phyloP scores from a whole-genome alignment of 176 grass and related monocot species.

The Luzula sylvatica region DNA sequence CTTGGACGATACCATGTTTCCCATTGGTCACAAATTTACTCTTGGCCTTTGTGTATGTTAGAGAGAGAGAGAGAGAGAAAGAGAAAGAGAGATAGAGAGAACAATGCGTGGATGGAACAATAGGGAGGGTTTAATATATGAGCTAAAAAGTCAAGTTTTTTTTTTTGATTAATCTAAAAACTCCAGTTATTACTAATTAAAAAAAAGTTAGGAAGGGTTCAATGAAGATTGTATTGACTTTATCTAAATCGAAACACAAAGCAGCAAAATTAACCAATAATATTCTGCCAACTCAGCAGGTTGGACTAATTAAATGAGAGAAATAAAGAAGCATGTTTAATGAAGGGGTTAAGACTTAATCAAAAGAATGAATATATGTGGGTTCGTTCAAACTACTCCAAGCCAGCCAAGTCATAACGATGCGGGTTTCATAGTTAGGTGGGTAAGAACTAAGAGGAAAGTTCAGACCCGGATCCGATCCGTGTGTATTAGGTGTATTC shows the following conservation, averaged over 20 bases:
- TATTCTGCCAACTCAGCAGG: not conserved
- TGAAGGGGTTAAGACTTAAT: constrained; percentile 19
- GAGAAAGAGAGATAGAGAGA: constrained; percentile 8
- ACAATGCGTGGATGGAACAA: constrained; percentile 3
- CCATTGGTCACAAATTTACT: constrained; percentile 28
- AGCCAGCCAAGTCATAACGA: no score
- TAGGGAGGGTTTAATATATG: constrained; percentile 3
- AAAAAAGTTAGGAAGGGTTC: not conserved
- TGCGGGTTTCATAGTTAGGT: no score
- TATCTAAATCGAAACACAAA: not conserved
- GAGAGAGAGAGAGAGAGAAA: constrained; percentile 8
- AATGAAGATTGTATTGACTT: not conserved
- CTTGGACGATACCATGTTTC: constrained; percentile 41
- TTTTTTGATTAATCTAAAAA: no score
- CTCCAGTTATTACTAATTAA: no score
- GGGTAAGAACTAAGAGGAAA: no score
- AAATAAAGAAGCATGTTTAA: constrained; percentile 3
- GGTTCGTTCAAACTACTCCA: constrained; percentile 21
- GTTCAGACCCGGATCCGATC: no score
- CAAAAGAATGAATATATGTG: constrained; percentile 8
- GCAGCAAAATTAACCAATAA: not conserved
- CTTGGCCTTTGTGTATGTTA: not conserved
- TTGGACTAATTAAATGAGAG: not conserved
- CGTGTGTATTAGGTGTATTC: no score
- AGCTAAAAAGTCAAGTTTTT: not conserved